Conservation (phyloP, 306 rosid genomes). For the Pyrus communis region DNA sequence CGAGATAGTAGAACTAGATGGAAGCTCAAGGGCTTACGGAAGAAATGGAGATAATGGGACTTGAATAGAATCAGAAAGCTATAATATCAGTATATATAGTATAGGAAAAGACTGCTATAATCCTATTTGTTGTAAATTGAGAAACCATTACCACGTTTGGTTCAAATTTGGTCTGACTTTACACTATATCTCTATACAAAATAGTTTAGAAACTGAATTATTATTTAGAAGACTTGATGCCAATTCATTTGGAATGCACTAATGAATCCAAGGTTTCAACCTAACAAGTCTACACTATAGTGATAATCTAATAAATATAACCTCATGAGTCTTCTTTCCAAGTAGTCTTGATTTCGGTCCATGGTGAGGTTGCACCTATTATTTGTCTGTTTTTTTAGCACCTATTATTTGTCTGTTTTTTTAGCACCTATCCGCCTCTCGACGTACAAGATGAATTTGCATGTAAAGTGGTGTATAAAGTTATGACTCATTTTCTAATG, state of each 20-base stretch:
- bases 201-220: neutral
- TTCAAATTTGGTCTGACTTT: neutral
- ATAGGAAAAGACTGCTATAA: neutral
- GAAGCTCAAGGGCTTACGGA: slow-evolving; percentile 5
- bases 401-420: too few species aligned
- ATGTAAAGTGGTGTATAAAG: too few species aligned
- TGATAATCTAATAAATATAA: too few species aligned
- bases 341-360: too few species aligned
- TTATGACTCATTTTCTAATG: too few species aligned
- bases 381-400: too few species aligned
- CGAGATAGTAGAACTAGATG: neutral
- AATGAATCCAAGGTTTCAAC: neutral
- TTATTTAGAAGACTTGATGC: neutral
- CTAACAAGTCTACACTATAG: neutral
- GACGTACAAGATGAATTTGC: too few species aligned
- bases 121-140: neutral
- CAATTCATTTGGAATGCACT: neutral
- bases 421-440: too few species aligned
- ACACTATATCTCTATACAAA: neutral
- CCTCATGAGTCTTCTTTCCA: too few species aligned
- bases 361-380: too few species aligned
- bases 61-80: neutral
- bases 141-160: neutral
- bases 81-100: neutral
- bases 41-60: neutral